Percentiles rank a stretch among this genome's conserved stretches.
phyloP scores from a whole-genome alignment of 225 moss, liverwort and hornwort species.

The Marchantia polymorpha region DNA sequence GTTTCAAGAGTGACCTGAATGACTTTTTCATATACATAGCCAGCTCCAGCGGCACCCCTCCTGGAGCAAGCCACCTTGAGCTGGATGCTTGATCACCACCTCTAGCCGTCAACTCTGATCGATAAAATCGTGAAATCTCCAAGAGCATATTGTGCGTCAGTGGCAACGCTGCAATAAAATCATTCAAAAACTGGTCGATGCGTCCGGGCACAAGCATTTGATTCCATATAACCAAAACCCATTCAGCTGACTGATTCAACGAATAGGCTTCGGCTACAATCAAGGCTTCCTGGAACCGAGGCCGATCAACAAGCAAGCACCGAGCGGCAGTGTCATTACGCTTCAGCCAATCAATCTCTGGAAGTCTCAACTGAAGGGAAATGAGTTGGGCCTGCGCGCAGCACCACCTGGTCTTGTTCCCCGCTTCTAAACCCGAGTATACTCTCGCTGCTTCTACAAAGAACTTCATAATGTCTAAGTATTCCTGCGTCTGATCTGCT shows the following conservation, averaged over 20 bases:
- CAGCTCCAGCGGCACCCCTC: conserved; percentile 57
- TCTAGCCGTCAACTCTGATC: conserved; percentile 74
- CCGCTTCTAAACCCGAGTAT: conserved; percentile 83
- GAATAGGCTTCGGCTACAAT: conserved; percentile 93
- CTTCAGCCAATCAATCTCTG: conserved; percentile 70
- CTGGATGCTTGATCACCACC: conserved; percentile 60
- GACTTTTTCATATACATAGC: conserved; percentile 63
- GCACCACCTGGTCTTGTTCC: conserved; percentile 79
- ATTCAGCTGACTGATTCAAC: conserved; percentile 87
- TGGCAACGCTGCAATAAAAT: conserved; percentile 78
- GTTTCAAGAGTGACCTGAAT: conserved; percentile 76
- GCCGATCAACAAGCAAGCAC: conserved; percentile 74
- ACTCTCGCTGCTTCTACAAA: conserved; percentile 93
- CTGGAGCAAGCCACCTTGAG: conserved; percentile 74
- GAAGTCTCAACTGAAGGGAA: conserved; percentile 87
- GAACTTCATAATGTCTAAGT: conserved; percentile 84
- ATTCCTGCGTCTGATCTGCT: conserved; percentile 79
- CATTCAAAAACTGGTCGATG: conserved; percentile 81
- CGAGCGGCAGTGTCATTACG: conserved; percentile 79
- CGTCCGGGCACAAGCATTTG: conserved; percentile 70
- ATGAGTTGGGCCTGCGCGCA: conserved; percentile 95
- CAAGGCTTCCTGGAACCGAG: conserved; percentile 79
- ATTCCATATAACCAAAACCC: conserved; percentile 91
- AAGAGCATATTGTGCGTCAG: conserved; percentile 74
- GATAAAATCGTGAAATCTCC: conserved; percentile 87